Evolutionary conservation across 176 grass and related monocot genomes (phyloP), one percentile per base, ranked within the genome.

Genomic region (sorghum (Sorghum bicolor)): DNA sequence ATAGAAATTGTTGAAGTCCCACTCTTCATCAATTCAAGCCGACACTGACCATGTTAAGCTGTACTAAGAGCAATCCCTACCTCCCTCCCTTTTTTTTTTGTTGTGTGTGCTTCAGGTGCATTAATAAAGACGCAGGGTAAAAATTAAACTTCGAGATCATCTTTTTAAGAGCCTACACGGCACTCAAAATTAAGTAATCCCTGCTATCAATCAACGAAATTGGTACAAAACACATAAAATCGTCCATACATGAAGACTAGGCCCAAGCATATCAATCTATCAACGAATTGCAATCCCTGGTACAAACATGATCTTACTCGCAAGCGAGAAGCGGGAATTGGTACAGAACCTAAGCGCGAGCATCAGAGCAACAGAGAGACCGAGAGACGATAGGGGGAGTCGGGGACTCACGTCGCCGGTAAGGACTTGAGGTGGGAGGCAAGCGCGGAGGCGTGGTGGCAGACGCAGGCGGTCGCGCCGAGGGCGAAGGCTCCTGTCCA

Each of bases 401-500:
- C 24, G 5, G 8, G 55, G 1, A 0, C 32, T 13, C 82, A 79
- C 88, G 45, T 60, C 8, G 82, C 67, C 38, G 88, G 79, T 3
- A 92, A 65, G 75, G 80, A 84, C 57, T 76, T 87, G 80, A 92
- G 55, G 48, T 63, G 26, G 83, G 77, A 84, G 47, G 70, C 75
- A 36, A 93, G 83, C 69, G 84, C 71, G 47, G 90, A 50, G 76
- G 86, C 89, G 60, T 95, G 90, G 70, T 94, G 87, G 68, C 92
- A 89, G 83, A 92, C 81, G 82, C 91, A 98, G 58, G 93, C 89
- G 69, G 94, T 72, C 77, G 89, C 85, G 66, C 89, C 91, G 79
- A 98, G 88, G 64, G 85, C 87, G 74, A 92, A 85, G 74, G 88
- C 70, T 26, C 91, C 93, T 24, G 70, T 90, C 93, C 96, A 98